Base-by-base conservation (phyloP, 495 filamentous ascomycete genomes). In the Hypoxylon lienhwacheense region DNA sequence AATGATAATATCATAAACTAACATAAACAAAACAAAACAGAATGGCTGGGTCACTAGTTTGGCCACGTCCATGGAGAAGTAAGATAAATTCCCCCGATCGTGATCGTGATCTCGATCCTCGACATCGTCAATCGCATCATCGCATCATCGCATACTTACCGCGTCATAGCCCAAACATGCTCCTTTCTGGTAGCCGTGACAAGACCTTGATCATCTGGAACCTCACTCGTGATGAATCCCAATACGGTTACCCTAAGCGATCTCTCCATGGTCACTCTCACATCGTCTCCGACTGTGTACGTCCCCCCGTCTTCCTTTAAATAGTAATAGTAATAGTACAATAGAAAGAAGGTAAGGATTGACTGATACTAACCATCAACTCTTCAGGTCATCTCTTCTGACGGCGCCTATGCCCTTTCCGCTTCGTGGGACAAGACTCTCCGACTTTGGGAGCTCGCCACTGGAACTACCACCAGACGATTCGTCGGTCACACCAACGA, bases 181-280 rank as follows among this genome's bases (percentile, higher is more conserved):
- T 99, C 70, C 87, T 99, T 61, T 99, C 93, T 53, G 91, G 83
- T 66, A 88, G 83, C 76, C 90, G 93, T 75, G 93, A 99, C 85
- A 96, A 97, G 85, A 89, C 89, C 66, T 81, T 99, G 72, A 99
- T 99, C 80, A 92, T 99, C 85, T 99, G 93, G 93, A 95, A 96
- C 86, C 86, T 99, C 65, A 97, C 93, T 76, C 92, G 93, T 76
- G 93, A 99, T 75, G 93, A 97, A 77, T 84, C 86, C 73, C 83
- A 86, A 67, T 97, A 96, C 80, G 93, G 93, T 66, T 95, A 96
- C 85, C 93, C 93, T 70, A 97, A 97, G 85, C 88, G 93, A 76
- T 90, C 87, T 69, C 90, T 99, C 53, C 86, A 96, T 80, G 93
- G 93, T 70, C 93, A 99, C 84, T 95, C 90, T 62, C 93, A 99